Percentiles rank a stretch among this genome's conserved stretches.
These are phyloP conservation scores for Colletotrichum higginsianum DNA, from an alignment of 2,329 filamentous ascomycete genomes.

Conservation along the genomic window DNA sequence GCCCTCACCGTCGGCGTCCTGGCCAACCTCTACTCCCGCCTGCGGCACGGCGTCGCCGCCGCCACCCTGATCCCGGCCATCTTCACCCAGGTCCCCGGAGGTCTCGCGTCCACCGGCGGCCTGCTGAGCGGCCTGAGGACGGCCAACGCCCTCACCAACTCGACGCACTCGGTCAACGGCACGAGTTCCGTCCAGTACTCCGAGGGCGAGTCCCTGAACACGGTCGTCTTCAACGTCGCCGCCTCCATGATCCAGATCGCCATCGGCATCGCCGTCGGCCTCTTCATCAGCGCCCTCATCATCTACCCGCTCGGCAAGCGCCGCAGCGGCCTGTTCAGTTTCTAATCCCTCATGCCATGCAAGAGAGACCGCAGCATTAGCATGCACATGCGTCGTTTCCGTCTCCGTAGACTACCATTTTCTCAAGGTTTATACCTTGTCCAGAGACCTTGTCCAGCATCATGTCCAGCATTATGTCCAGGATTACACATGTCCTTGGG, in stretches of 20 bases:
- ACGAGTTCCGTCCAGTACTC: conserved; percentile 49
- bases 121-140: conserved; percentile 61
- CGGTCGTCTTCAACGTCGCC: conserved; percentile 61
- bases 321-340: conserved; percentile 65
- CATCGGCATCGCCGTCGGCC: conserved; percentile 65
- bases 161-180: conserved; percentile 52
- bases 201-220: conserved; percentile 48
- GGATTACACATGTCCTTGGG: background rate
- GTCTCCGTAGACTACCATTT: background rate
- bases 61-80: conserved; percentile 64
- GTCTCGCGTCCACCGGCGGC: conserved; percentile 62
- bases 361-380: background rate
- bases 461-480: background rate
- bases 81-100: conserved; percentile 65
- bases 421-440: background rate
- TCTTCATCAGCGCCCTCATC: conserved; percentile 65
- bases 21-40: conserved; percentile 81
- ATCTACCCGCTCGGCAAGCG: conserved; percentile 66
- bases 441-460: background rate
- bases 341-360: conserved; percentile 48
- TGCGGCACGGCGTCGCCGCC: conserved; percentile 66
- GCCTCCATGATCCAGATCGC: conserved; percentile 68
- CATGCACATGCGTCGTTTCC: background rate
- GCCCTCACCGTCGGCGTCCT: conserved; percentile 83
- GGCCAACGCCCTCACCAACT: conserved; percentile 61